Base-by-base conservation (phyloP, 2,329 filamentous ascomycete species). In the Sclerotiophoma versabilis region DNA sequence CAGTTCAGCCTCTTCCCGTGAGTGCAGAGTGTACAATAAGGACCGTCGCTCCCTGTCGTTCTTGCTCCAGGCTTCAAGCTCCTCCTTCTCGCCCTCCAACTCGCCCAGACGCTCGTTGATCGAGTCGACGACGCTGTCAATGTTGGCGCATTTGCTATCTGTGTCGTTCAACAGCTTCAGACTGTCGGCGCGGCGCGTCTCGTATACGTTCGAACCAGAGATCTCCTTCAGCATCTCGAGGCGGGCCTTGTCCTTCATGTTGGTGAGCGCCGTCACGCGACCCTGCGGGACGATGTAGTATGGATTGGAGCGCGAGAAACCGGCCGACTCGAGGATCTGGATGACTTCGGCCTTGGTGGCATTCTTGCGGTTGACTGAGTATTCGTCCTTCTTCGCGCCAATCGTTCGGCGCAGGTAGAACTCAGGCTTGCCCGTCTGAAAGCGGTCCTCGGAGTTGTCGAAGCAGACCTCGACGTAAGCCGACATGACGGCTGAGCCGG, bases 401-500 rank as follows among this genome's bases (percentile, higher is more conserved):
- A 99, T 99, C 0, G 95, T 98, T 37, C 95, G 90, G 58, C 96
- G 90, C 54, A 99, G 80, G 34, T 95, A 88, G 41, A 98, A 86
- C 74, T 99, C 93, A 56, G 92, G 89, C 71, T 92, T 95, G 64
- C 91, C 91, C 9, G 92, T 97, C 29, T 92, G 92, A 70, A 99
- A 98, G 66, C 95, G 91, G 66, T 96, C 92, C 74, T 99, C 93
- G 67, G 86, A 91, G 74, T 99, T 99, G 83, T 99, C 95, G 76
- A 99, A 99, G 63, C 97, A 96, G 69, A 99, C 91, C 77, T 99
- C 95, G 55, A 99, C 96, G 69, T 98, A 99, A n/a, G 95, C 96
- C 41, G 93, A 96, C 91, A 97, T 96, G 69, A 99, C 93, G 14
- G 95, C 95, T 3, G 93, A 96, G 29, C 95, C 96, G 4, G 95